Conservation (phyloP, 805 yeast species). For the Candida maris region DNA sequence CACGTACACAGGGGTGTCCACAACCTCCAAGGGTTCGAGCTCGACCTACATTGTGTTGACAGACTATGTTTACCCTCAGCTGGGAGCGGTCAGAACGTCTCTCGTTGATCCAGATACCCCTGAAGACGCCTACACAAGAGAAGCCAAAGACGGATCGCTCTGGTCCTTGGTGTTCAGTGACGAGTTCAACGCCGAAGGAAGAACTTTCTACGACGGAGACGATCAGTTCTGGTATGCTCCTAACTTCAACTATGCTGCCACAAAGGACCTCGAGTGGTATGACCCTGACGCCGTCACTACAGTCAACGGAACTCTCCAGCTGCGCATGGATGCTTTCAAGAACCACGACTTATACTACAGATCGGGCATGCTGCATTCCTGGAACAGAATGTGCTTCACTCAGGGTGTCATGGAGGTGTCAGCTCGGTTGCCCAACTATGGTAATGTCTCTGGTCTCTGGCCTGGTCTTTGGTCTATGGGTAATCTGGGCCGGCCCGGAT, state of each 20-base stretch:
- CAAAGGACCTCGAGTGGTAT: conserved; percentile 91
- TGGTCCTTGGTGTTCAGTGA: conserved; percentile 86
- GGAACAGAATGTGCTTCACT: conserved; percentile 89
- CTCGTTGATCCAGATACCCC: conserved; percentile 77
- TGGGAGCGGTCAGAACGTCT: conserved; percentile 56
- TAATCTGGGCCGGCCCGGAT: conserved; percentile 90
- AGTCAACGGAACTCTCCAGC: conserved; percentile 60
- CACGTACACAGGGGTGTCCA: conserved; percentile 70
- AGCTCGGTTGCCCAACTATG: conserved; percentile 75
- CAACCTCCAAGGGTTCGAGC: conserved; percentile 9
- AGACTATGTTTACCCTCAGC: conserved; percentile 51
- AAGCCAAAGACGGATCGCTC: conserved; percentile 53
- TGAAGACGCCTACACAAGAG: conserved; percentile 37
- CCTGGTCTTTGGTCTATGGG: conserved; percentile 97
- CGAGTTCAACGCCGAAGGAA: conserved; percentile 85
- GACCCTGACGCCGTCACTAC: conserved; percentile 88
- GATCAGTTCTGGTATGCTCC: conserved; percentile 90
- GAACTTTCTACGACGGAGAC: conserved; percentile 86
- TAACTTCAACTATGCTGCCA: conserved; percentile 80
- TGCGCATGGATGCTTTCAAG: conserved; percentile 76
- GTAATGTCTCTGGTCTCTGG: conserved; percentile 82
- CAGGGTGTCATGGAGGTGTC: conserved; percentile 78
- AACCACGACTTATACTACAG: conserved; percentile 80
- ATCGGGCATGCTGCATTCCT: conserved; percentile 87
- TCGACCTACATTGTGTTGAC: conserved; percentile 44